These are phyloP conservation scores for Hypocrella siamensis DNA, from an alignment of 2,329 filamentous ascomycete species.

Conservation along the genomic window DNA sequence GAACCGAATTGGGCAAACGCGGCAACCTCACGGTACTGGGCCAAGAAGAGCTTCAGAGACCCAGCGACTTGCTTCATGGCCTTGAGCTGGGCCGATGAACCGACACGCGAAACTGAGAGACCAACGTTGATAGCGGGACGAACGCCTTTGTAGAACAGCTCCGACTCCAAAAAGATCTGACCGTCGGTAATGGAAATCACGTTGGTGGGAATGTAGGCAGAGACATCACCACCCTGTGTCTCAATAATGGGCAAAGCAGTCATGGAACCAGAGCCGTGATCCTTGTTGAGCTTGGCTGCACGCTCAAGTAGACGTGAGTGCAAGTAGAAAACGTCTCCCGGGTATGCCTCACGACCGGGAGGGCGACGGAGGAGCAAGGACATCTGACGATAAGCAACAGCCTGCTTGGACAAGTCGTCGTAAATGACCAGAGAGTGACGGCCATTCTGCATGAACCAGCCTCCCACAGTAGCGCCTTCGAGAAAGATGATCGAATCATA, in stretches of 20 bases:
- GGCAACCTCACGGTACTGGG: constrained; percentile 99
- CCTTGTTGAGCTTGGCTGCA: constrained; percentile 97
- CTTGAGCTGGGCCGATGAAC: constrained; percentile 98
- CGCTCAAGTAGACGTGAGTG: constrained; percentile 98
- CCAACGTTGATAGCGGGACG: constrained; percentile 99
- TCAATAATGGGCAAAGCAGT: constrained; percentile 97
- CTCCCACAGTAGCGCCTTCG: constrained; percentile 32
- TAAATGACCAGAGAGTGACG: constrained; percentile 83
- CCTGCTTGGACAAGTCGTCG: constrained; percentile 96
- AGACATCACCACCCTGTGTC: constrained; percentile 99
- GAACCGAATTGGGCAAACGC: constrained; percentile 99
- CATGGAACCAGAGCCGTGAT: constrained; percentile 87
- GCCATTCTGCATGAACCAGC: constrained; percentile 70
- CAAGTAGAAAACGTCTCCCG: constrained; percentile 98
- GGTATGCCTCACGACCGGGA: constrained; percentile 97
- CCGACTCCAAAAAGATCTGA: constrained; percentile 98
- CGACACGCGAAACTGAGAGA: constrained; percentile 99
- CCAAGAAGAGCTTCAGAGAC: constrained; percentile 99
- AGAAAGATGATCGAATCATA: constrained; percentile 1
- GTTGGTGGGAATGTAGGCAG: constrained; percentile 99
- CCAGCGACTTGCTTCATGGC: constrained; percentile 99
- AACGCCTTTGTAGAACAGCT: constrained; percentile 99
- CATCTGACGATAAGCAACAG: constrained; percentile 97
- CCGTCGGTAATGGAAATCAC: constrained; percentile 99
- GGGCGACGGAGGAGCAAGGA: constrained; percentile 94